Evolutionary conservation across 345 rosid species (phyloP), one percentile per base, ranked within the genome.

Genomic region (Citropsis articulata): DNA sequence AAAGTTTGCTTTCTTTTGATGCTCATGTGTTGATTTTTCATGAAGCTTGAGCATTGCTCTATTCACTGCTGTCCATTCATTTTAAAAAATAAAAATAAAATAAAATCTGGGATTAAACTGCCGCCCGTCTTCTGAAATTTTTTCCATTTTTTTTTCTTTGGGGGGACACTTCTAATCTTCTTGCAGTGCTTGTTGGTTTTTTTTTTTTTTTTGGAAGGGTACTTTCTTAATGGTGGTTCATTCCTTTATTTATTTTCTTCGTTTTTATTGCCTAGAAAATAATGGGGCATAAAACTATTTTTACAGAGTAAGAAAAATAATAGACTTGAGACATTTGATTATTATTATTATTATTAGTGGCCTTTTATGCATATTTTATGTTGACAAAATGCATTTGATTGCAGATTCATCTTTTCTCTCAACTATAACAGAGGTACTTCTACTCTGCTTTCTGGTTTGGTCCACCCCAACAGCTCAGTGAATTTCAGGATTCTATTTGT

Each of bases 391-490:
- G 50, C 57, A 77, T 62, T 70, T 60, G n/a, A 59, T 73, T 83
- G 61, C 79, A 75, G 81, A 70, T 75, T 70, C 72, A 60, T 42
- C 60, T 21, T 55, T 71, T 68, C 30, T 62, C 27, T 13, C 25
- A 48, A 31, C 71, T 61, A 31, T 59, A 24, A 25, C 35, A 22
- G 5, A 80, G 74, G 70, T 73, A 74, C 33, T 59, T 33, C 24
- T 4, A 45, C 79, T 22, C 33, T 24, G 31, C 50, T 68, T 45
- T 45, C 66, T 60, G 62, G 40, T 74, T 78, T 75, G 36, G 21
- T 53, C 57, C 57, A 4, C 13, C 14, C 50, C 30, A 55, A 21
- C 38, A 13, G 66, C 10, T 61, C 50, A 27, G 33, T 74, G 42
- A 19, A 18, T 74, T 25, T 40, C 4, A 35, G n/a, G 10, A 28